Conservation (phyloP, 1,284 basidiomycete species). For the Cryptococcus depauperatus region DNA sequence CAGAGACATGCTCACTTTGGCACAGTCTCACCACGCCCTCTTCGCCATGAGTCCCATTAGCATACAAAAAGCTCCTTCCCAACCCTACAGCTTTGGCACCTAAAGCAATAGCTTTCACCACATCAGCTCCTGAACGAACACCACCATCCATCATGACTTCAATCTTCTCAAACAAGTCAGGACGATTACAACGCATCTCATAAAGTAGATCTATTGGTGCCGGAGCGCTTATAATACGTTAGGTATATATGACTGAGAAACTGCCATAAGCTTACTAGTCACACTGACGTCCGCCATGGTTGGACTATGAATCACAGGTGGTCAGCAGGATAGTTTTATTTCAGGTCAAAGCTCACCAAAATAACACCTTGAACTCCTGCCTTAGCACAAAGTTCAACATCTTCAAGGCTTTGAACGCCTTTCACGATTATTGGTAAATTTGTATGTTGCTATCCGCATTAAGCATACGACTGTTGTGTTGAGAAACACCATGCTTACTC, state of each 20-base stretch:
- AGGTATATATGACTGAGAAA: background rate
- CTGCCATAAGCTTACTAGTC: slow-evolving; percentile 38
- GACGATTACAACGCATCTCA: slow-evolving; percentile 47
- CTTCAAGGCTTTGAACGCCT: slow-evolving; percentile 51
- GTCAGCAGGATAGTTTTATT: slow-evolving; percentile 23
- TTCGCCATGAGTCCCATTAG: slow-evolving; percentile 50
- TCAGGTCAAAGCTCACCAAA: slow-evolving; percentile 26
- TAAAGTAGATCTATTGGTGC: slow-evolving; percentile 46
- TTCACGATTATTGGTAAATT: slow-evolving; percentile 49
- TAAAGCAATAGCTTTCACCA: slow-evolving; percentile 53
- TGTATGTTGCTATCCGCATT: slow-evolving; percentile 40
- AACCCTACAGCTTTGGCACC: slow-evolving; percentile 54
- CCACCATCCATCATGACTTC: slow-evolving; percentile 54
- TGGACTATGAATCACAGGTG: slow-evolving; percentile 36
- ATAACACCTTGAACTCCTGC: slow-evolving; percentile 51
- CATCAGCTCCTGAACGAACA: slow-evolving; percentile 50
- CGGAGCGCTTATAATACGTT: slow-evolving; percentile 30
- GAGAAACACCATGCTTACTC: slow-evolving; percentile 19
- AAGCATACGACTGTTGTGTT: background rate
- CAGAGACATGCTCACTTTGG: slow-evolving; percentile 41
- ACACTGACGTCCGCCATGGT: slow-evolving; percentile 48
- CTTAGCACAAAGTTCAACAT: slow-evolving; percentile 49
- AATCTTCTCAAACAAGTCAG: slow-evolving; percentile 48
- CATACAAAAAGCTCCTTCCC: slow-evolving; percentile 51
- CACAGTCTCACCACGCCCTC: slow-evolving; percentile 49